Conservation (phyloP, 331 rosid genomes). For the Pyrus hybrid region DNA sequence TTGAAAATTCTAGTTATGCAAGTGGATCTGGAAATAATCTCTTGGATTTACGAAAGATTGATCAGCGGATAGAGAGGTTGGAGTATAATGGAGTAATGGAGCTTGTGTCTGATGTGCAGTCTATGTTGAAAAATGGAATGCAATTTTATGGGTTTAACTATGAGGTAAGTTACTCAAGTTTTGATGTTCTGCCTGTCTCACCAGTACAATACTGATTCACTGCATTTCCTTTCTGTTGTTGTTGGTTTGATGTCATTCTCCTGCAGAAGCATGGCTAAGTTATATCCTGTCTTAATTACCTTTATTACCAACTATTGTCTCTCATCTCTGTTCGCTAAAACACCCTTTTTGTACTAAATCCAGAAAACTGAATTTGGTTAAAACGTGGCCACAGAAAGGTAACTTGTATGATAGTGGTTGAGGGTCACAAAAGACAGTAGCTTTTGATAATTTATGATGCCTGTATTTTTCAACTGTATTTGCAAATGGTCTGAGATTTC, state of each 20-base stretch:
- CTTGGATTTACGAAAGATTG: slow-evolving; percentile 81
- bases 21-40: slow-evolving; percentile 58
- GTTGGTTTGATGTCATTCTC: not conserved
- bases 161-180: slow-evolving; percentile 56
- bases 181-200: not conserved
- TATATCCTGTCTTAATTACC: not conserved
- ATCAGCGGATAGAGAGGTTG: slow-evolving; percentile 72
- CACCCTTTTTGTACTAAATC: not conserved
- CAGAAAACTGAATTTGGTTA: not conserved
- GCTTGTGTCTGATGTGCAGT: slow-evolving; percentile 83
- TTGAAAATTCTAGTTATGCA: slow-evolving; percentile 53
- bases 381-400: not conserved
- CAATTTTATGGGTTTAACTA: slow-evolving; percentile 73
- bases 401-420: not conserved
- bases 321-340: not conserved
- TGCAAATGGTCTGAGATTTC: not conserved
- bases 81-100: slow-evolving; percentile 86
- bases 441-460: not conserved
- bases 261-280: not conserved
- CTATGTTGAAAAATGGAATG: slow-evolving; percentile 84
- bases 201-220: not conserved
- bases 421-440: not conserved
- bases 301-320: not conserved
- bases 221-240: not conserved
- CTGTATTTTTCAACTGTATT: not conserved